phyloP scores from a whole-genome alignment of 2,329 filamentous ascomycete species.

The Cladobotryum protrusum region DNA sequence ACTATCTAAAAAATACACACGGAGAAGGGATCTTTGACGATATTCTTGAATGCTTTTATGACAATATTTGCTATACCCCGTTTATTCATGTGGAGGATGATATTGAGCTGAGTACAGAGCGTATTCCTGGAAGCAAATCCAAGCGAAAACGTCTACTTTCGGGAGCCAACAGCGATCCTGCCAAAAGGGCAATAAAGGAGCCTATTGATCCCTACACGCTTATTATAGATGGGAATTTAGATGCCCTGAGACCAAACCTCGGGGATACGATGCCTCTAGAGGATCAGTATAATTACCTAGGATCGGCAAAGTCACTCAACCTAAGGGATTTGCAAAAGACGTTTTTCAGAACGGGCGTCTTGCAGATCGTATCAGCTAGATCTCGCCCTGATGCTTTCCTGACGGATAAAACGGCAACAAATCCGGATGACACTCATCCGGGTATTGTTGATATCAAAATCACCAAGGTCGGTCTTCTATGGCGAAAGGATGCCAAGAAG shows the following conservation, averaged over 20 bases:
- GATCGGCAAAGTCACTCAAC: constrained; percentile 69
- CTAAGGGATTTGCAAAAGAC: constrained; percentile 77
- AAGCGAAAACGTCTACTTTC: constrained; percentile 66
- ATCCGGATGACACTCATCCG: constrained; percentile 79
- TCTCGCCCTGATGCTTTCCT: constrained; percentile 95
- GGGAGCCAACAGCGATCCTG: constrained; percentile 44
- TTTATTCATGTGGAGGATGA: constrained; percentile 98
- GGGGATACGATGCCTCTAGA: constrained; percentile 91
- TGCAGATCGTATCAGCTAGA: constrained; percentile 91
- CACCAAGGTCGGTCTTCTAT: constrained; percentile 89
- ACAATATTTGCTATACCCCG: constrained; percentile 96
- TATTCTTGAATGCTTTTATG: constrained; percentile 92
- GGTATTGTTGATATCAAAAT: constrained; percentile 97
- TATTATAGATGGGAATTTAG: constrained; percentile 84
- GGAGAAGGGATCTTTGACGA: constrained; percentile 92
- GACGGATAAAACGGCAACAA: constrained; percentile 75
- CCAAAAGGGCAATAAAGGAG: constrained; percentile 64
- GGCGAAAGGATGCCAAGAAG: constrained; percentile 91
- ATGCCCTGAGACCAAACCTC: constrained; percentile 73
- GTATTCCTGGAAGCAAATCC: constrained; percentile 63
- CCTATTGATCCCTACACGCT: constrained; percentile 93
- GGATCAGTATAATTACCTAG: constrained; percentile 84
- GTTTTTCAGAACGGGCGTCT: constrained; percentile 83
- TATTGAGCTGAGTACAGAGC: constrained; percentile 69
- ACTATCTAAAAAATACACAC: constrained; percentile 91